Evolutionary conservation across 179 eudicot genomes (phyloP).

Genomic region (Silene vulgaris): DNA sequence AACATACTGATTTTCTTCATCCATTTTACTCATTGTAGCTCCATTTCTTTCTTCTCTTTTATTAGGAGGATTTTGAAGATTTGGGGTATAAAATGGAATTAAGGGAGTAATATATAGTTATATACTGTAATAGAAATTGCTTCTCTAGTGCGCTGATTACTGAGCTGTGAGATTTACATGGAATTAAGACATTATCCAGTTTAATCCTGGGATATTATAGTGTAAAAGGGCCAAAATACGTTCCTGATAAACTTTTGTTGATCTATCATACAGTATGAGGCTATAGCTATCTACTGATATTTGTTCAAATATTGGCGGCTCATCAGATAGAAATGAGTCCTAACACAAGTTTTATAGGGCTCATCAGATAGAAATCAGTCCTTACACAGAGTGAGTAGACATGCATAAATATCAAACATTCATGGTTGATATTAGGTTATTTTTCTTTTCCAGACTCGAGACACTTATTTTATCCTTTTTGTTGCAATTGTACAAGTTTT

Average conservation of each 20-base stretch:
- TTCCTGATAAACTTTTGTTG: not conserved
- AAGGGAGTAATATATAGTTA: no score
- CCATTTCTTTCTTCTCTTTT: no score
- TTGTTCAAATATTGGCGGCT: not conserved
- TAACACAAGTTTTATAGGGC: no score
- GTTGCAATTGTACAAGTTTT: not conserved
- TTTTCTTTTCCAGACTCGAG: not conserved
- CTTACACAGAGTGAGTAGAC: not conserved
- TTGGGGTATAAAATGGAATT: no score
- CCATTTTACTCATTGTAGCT: no score
- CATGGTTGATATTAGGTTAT: not conserved
- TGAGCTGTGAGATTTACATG: not conserved
- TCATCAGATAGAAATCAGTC: not conserved
- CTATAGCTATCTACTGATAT: not conserved
- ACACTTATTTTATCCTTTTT: not conserved
- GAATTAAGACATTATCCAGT: not conserved
- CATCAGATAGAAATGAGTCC: not conserved
- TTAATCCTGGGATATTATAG: not conserved
- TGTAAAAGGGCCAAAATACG: not conserved
- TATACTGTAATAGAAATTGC: not conserved
- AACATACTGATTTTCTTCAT: not conserved
- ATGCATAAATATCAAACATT: not conserved
- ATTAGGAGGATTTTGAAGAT: not conserved
- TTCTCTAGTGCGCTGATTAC: no score
- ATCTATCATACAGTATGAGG: not conserved